Evolutionary conservation across 108 stramenopile species (phyloP).

Genomic region (Cyclotella cryptica): DNA sequence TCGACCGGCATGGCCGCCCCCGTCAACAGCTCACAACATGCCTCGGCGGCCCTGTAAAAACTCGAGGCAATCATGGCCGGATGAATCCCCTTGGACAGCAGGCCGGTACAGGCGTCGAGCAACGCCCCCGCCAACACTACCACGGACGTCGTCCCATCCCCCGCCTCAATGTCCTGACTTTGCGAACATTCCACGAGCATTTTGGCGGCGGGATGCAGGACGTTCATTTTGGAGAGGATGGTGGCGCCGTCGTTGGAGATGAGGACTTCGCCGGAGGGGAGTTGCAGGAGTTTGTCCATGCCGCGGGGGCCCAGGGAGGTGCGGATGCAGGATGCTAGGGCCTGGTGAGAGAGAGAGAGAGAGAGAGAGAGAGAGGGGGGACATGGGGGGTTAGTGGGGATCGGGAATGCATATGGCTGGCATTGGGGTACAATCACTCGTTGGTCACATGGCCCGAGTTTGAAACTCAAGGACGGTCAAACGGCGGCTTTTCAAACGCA

Average conservation of each 20-base stretch:
- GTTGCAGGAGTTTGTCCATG: conserved; percentile 99
- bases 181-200: conserved; percentile 98
- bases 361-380: neutral
- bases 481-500: too few relatives aligned
- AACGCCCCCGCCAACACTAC: conserved; percentile 98
- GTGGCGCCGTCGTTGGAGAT: conserved; percentile 99
- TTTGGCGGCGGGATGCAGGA: conserved; percentile 98
- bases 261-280: conserved; percentile 93
- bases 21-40: conserved; percentile 68
- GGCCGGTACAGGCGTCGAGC: conserved; percentile 87
- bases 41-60: conserved; percentile 85
- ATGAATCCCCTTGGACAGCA: conserved; percentile 94
- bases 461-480: too few relatives aligned
- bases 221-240: conserved; percentile 96
- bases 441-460: too few relatives aligned
- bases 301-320: conserved; percentile 98
- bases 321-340: conserved; percentile 96
- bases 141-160: conserved; percentile 95
- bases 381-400: neutral
- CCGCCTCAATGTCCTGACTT: conserved; percentile 99
- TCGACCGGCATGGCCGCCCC: conserved; percentile 81
- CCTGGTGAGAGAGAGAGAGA: conserved; percentile 47
- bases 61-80: conserved; percentile 94
- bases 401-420: too few relatives aligned
- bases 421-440: too few relatives aligned